Evolutionary conservation across 2,329 filamentous ascomycete species (phyloP), one percentile per base, ranked within the genome.

Genomic region (Penicillium freii): DNA sequence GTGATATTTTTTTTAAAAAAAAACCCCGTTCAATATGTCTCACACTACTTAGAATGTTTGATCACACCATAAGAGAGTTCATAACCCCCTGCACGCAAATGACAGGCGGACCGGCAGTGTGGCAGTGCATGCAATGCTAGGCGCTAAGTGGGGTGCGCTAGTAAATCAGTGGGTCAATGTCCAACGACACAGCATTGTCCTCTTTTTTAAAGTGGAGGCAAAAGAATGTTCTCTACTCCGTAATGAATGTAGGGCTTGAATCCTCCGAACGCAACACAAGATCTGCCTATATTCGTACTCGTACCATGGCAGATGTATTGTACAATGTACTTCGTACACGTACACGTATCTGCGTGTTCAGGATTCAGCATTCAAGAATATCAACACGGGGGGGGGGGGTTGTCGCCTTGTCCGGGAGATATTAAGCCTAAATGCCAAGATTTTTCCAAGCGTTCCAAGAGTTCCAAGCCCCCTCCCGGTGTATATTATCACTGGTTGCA

Each of bases 111-210:
- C 61, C 63, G 57, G 39, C 60, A 68, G 62, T 68, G 66, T 67
- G 66, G 66, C 66, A 68, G 66, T 68, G 66, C 66, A 67, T 67
- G 66, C 66, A 66, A 46, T 62, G 59, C 56, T 56, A 57, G 60
- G 44, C 52, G 55, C 58, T 45, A 67, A 66, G 66, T 68, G 64
- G 66, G 48, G 56, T 15, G 10, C 55, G 40, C 60, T 66, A 66
- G 65, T 55, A 62, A 66, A 64, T 65, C 65, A 66, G 65, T 65
- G 65, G 65, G 47, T 56, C 57, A 19, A 15, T 38, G 47, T 46
- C 19, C 59, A 54, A 62, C 62, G 57, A 65, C 62, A 63, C 62
- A 66, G 53, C 54, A 58, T 61, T 63, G 58, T 61, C 59, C 57
- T 40, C 48, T 33, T 42, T 56, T 55, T 57, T 57, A 27, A 47